Base-by-base conservation (phyloP, 768 basidiomycete genomes). In the Serendipita indica region DNA sequence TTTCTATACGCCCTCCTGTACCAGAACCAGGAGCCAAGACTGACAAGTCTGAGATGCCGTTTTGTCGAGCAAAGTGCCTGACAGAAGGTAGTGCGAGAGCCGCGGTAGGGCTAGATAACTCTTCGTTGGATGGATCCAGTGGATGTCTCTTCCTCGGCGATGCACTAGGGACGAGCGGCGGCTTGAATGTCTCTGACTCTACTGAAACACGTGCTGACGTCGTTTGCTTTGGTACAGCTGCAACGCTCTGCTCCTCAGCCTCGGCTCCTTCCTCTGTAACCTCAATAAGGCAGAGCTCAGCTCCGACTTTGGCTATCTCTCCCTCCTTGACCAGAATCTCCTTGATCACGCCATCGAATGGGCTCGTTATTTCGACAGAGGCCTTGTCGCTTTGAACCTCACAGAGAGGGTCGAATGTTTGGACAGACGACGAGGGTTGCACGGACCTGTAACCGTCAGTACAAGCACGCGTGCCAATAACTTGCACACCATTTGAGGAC, bases 311-410 rank as follows among this genome's bases (percentile, higher is more conserved):
- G 18, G 86, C 87, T 16, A 91, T 76, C 66, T 88, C 79, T 18
- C 89, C 89, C 67, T 89, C 87, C 62, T 82, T 71, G 16, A 89
- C 87, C 1, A 88, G 73, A 3, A 91, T 69, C 62, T 85, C 77
- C 61, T 77, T 81, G 46, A 92, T 72, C 32, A 81, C 72, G 3
- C 89, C 89, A 39, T 89, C 84, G 65, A 77, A 90, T 1, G 89
- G 89, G 59, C 83, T 84, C 2, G 89, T 92, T 58, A 93, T 90
- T 69, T 92, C 89, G 25, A 92, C 89, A 69, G 81, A 85, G 1
- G 88, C 89, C 69, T 91, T 91, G 77, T 91, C 89, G 62, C 83
- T 85, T 71, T 90, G 88, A 2, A 91, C 88, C 62, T 91, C 89
- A 65, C 86, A 89, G 3, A 90, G 72, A 16, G 75, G 69, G 46